Base-by-base conservation (phyloP, 176 grass and related monocot genomes). In the Rhynchospora breviuscula region DNA sequence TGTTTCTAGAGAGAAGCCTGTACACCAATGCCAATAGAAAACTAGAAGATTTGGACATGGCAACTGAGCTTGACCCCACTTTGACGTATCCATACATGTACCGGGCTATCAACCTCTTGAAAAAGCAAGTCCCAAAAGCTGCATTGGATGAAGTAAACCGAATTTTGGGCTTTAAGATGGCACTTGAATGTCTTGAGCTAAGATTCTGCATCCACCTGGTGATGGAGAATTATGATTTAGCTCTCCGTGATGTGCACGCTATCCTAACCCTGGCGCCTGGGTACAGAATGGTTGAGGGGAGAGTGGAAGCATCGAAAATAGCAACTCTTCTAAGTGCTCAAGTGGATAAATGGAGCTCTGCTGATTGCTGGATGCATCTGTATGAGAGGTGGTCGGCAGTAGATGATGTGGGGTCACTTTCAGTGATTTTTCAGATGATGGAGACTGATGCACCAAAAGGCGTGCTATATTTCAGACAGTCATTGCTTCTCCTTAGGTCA, bases 401-500 rank as follows among this genome's bases (percentile, higher is more conserved):
- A 15, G 94, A 97, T 91, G 94, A 97, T 84, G 89, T 94, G 46
- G 94, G 94, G 46, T 94, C 94, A 0, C 90, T 97, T 89, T 94
- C 92, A 33, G 94, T 97, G 64, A 92, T 97, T 25, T 97, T 88
- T 84, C 86, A 85, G 83, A 97, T 97, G 94, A 88, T 97, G 62
- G 92, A 94, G 65, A 92, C 92, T 81, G 94, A 97, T 89, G 88
- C 90, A 44, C 85, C 90, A 77, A 97, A 94, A 89, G 88, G 94
- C 31, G 87, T 94, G 18, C 67, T 97, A 25, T 94, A 94, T 85
- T 97, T 97, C 79, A 94, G 94, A 88, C 94, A 94, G 79, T 94
- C 94, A 86, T 97, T 97, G 85, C 85, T 97, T 77, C 91, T 94
- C 66, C 91, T 97, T 70, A 94, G 94, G 94, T 97, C 85, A 79